Percentiles rank a stretch among this genome's conserved stretches.
Evolutionary conservation across 495 filamentous ascomycete species (phyloP).

Genomic region (Usnea hakonensis): DNA sequence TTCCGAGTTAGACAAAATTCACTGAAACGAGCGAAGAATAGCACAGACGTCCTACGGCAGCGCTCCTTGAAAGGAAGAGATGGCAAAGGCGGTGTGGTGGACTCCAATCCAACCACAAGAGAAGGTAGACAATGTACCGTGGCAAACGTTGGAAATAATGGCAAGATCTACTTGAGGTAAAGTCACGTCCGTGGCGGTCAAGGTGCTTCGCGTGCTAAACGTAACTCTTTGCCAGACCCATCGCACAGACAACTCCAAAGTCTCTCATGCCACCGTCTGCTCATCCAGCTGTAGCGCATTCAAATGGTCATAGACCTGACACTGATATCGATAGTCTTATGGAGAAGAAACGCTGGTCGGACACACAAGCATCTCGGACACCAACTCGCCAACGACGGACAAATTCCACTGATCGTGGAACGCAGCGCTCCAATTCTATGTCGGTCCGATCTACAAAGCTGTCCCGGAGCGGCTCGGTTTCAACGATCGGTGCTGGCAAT

Average conservation of each 20-base stretch:
- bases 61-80: slow-evolving; percentile 36
- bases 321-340: slow-evolving; percentile 27
- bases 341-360: slow-evolving; percentile 26
- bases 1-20: slow-evolving; percentile 25
- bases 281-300: slow-evolving; percentile 48
- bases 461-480: slow-evolving; percentile 18
- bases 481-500: slow-evolving; percentile 32
- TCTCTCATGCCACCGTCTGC: slow-evolving; percentile 49
- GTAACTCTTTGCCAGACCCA: slow-evolving; percentile 42
- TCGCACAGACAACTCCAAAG: slow-evolving; percentile 48
- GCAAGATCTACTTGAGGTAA: slow-evolving; percentile 90
- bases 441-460: slow-evolving; percentile 7
- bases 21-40: slow-evolving; percentile 39
- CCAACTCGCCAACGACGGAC: slow-evolving; percentile 24
- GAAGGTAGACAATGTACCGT: slow-evolving; percentile 81
- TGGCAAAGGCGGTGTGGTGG: slow-evolving; percentile 29
- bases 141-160: slow-evolving; percentile 88
- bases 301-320: slow-evolving; percentile 40
- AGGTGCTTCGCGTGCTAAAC: too few relatives aligned
- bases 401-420: slow-evolving; percentile 28
- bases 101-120: slow-evolving; percentile 32
- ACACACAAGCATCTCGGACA: slow-evolving; percentile 29
- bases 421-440: slow-evolving; percentile 25
- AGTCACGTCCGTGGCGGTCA: too few relatives aligned
- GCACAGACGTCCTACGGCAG: slow-evolving; percentile 41